Base-by-base conservation (phyloP, 371 early-diverging fungal species). In the Haplosporangium sp. region DNA sequence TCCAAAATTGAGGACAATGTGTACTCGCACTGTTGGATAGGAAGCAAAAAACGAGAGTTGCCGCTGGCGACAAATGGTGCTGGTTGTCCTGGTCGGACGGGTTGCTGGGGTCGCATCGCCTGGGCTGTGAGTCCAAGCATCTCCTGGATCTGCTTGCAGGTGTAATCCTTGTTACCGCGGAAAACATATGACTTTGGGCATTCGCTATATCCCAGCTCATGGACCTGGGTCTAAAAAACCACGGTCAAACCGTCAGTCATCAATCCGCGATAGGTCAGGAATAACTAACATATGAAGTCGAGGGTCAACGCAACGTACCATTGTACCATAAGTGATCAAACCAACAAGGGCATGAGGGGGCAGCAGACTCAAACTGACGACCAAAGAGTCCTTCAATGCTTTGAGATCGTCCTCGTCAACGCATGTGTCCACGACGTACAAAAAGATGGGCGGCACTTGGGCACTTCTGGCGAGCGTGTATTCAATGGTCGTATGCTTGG, bases 381-480 rank as follows among this genome's bases (percentile, higher is more conserved):
- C 92, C 51, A 99, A 82, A 12, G 97, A 89, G 62, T 99, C 97
- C 81, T 96, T 98, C 51, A 99, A 85, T 4, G 99, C 96, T 84
- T 95, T 94, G 63, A 99, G 90, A 82, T 99, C 99, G 13, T 95
- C 94, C 62, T 98, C 98, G 60, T 95, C 91, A 43, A 99, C 87
- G 81, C 99, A 99, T 6, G 96, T 98, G 83, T 99, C 99, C 21
- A 99, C 96, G 40, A 99, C 96, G 83, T 95, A 98, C 64, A 99
- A 86, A 82, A 99, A 99, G 66, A 99, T 92, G 41, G 99, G 98
- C 40, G 98, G 96, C 53, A 95, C 87, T 21, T 92, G 89, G 48
- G 97, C 92, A 59, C 86, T 85, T 21, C 92, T 84, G 42, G 89
- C 85, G 66, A 99, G 82, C 18, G 95, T 92, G 84, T 99, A 99